phyloP scores from a whole-genome alignment of 208 protist species.

The Leishmania aethiopica region DNA sequence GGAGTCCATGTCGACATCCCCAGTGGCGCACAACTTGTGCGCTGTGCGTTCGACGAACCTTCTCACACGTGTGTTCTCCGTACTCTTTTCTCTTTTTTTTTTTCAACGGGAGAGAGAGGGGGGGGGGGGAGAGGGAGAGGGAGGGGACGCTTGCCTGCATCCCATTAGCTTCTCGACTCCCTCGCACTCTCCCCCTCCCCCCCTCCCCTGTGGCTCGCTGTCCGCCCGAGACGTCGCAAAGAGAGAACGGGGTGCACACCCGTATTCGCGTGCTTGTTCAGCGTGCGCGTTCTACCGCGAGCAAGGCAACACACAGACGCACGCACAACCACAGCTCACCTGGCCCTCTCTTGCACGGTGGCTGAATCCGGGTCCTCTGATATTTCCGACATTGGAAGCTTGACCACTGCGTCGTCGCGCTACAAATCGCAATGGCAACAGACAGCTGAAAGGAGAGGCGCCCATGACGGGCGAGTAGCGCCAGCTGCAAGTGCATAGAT shows the following conservation, averaged over 20 bases:
- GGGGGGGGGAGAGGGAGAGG: too few relatives aligned
- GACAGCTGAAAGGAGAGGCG: background rate
- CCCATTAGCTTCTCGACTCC: too few relatives aligned
- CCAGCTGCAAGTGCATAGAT: background rate
- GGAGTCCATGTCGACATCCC: background rate
- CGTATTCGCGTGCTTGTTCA: background rate
- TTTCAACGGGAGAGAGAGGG: too few relatives aligned
- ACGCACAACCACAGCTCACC: background rate
- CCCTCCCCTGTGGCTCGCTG: background rate
- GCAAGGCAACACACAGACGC: background rate
- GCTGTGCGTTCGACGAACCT: background rate
- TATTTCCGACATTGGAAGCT: background rate
- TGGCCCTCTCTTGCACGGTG: too few relatives aligned
- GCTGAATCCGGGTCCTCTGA: too few relatives aligned
- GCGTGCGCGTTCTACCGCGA: background rate
- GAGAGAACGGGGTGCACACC: background rate
- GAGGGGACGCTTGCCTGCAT: too few relatives aligned
- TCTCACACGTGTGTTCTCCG: background rate
- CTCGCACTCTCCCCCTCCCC: background rate
- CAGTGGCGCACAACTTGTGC: background rate
- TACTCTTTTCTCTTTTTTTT: background rate
- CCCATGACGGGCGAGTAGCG: background rate
- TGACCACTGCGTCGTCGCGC: background rate
- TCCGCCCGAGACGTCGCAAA: too few relatives aligned
- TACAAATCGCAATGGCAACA: background rate